Percentiles rank a stretch among this genome's conserved stretches.
These are phyloP conservation scores for Aspergillus sp. DNA, from an alignment of 2,329 filamentous ascomycete species.

Conservation along the genomic window DNA sequence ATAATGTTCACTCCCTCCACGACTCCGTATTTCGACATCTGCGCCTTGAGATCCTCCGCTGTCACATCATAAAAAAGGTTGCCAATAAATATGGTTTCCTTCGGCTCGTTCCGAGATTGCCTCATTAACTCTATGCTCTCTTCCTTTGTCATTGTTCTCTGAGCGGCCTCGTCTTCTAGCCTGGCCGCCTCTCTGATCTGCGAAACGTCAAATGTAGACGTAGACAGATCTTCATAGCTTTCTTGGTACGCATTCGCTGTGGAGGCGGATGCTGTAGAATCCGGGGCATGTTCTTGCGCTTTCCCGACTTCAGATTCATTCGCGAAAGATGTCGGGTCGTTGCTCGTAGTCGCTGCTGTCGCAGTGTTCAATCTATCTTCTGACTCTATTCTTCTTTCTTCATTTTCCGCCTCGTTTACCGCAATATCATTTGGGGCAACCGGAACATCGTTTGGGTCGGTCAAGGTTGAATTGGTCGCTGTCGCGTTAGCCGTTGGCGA, in stretches of 20 bases:
- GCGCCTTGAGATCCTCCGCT: constrained; percentile 58
- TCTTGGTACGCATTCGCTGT: not conserved
- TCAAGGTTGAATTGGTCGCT: not conserved
- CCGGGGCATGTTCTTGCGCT: not conserved
- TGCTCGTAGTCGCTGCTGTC: not conserved
- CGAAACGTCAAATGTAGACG: not conserved
- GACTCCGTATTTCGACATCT: constrained; percentile 60
- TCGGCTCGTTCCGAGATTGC: constrained; percentile 26
- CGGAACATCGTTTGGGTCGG: not conserved
- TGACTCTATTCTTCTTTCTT: not conserved
- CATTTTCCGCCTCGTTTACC: not conserved
- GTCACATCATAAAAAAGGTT: constrained; percentile 71
- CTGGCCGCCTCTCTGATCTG: constrained; percentile 7
- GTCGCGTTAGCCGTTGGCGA: not conserved
- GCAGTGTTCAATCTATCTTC: not conserved
- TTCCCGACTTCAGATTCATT: not conserved
- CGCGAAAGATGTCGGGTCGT: not conserved
- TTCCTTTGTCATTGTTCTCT: not conserved
- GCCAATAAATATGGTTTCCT: constrained; percentile 61
- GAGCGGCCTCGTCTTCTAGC: not conserved
- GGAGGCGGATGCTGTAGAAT: too few relatives aligned
- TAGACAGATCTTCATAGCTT: not conserved
- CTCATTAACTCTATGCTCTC: not conserved
- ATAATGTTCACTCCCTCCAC: constrained; percentile 57
- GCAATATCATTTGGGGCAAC: not conserved